These are phyloP conservation scores for Alternaria sp. DNA, from an alignment of 2,329 filamentous ascomycete genomes.

Conservation along the genomic window DNA sequence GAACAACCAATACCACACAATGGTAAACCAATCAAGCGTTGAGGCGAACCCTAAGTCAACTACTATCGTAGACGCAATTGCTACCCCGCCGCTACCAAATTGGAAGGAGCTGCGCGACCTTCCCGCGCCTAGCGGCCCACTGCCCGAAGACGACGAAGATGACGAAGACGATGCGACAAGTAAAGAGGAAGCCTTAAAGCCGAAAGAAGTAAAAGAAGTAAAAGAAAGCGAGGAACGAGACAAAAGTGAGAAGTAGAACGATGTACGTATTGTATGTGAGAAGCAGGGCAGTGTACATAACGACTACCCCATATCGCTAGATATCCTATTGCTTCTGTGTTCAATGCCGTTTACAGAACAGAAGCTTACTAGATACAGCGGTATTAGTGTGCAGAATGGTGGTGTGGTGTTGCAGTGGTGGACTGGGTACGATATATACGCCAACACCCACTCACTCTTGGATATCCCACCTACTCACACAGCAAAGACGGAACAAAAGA, in stretches of 20 bases:
- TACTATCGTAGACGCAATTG: background rate
- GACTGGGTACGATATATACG: too few relatives aligned
- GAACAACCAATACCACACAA: background rate
- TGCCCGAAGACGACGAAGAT: background rate
- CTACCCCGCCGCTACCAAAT: background rate
- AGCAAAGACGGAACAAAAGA: background rate
- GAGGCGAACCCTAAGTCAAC: background rate
- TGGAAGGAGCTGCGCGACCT: background rate
- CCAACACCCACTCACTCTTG: too few relatives aligned
- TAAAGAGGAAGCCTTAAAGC: background rate
- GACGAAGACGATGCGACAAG: background rate
- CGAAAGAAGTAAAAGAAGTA: background rate
- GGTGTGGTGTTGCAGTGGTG: too few relatives aligned
- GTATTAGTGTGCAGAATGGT: too few relatives aligned
- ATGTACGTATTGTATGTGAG: fast-evolving
- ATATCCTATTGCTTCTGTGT: too few relatives aligned
- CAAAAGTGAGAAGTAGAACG: background rate
- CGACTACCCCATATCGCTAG: too few relatives aligned
- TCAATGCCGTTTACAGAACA: too few relatives aligned
- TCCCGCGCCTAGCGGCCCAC: background rate
- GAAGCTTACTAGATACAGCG: too few relatives aligned
- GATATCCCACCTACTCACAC: background rate
- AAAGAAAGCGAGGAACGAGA: background rate
- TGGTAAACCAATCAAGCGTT: background rate
- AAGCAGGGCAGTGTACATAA: background rate